A percentile compares a stretch with the other conserved stretches of the same genome.
phyloP scores from a whole-genome alignment of 805 yeast genomes.

The Candida silvatica region DNA sequence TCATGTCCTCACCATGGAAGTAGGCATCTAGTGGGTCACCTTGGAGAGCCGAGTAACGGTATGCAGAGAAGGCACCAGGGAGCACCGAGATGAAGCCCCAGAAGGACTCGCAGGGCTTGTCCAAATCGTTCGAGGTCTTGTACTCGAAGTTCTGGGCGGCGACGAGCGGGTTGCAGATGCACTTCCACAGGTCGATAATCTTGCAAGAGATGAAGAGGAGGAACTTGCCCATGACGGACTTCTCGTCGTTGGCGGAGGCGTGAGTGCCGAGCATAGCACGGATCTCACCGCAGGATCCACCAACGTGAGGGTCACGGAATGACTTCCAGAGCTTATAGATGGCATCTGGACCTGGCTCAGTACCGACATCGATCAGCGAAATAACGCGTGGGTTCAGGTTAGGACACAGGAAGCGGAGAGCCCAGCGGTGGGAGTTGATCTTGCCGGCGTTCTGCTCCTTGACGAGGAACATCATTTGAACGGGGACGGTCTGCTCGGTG shows the following conservation, averaged over 20 bases:
- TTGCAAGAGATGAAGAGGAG: slow-evolving; percentile 38
- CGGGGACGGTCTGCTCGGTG: slow-evolving; percentile 60
- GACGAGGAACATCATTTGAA: slow-evolving; percentile 78
- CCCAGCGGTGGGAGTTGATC: slow-evolving; percentile 95
- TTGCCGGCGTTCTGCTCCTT: slow-evolving; percentile 86
- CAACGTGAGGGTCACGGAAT: slow-evolving; percentile 72
- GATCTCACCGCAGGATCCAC: slow-evolving; percentile 98
- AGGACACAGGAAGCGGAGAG: slow-evolving; percentile 84
- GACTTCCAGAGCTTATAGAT: slow-evolving; percentile 86
- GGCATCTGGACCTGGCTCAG: slow-evolving; percentile 81
- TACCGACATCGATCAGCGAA: slow-evolving; percentile 86
- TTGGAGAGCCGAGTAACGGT: slow-evolving; percentile 67
- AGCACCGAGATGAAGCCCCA: slow-evolving; percentile 91
- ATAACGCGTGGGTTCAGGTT: slow-evolving; percentile 75
- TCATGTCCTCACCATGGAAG: slow-evolving; percentile 87
- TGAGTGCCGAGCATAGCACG: slow-evolving; percentile 47
- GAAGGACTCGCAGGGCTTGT: slow-evolving; percentile 89
- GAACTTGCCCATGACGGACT: slow-evolving; percentile 12
- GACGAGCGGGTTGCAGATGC: slow-evolving; percentile 68
- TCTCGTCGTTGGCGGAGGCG: slow-evolving; percentile 23
- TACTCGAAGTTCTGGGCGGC: slow-evolving; percentile 97
- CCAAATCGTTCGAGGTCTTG: slow-evolving; percentile 88
- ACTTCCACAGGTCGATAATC: slow-evolving; percentile 30
- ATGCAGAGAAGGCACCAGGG: slow-evolving; percentile 96
- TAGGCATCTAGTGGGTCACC: slow-evolving; percentile 84